A percentile compares a stretch with the other conserved stretches of the same genome.
phyloP scores from a whole-genome alignment of 2,329 filamentous ascomycete species.

The Hymenoscyphus fraxineus region DNA sequence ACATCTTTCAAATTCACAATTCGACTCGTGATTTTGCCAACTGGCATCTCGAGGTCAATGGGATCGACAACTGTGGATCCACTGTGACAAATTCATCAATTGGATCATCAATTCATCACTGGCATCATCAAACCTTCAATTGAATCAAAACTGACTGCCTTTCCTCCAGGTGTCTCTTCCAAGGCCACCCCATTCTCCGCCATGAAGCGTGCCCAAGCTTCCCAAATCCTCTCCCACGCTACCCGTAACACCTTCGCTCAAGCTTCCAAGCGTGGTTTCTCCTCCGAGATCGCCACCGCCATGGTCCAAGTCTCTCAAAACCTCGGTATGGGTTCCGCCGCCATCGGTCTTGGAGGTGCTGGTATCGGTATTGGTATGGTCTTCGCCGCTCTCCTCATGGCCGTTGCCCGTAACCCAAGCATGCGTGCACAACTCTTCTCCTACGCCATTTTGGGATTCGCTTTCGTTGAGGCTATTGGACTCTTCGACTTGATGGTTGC shows the following conservation, averaged over 20 bases:
- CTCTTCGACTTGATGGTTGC: slow-evolving; percentile 88
- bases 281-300: slow-evolving; percentile 81
- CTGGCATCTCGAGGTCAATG: not conserved
- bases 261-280: slow-evolving; percentile 71
- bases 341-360: slow-evolving; percentile 88
- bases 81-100: not conserved
- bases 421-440: slow-evolving; percentile 95
- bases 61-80: not conserved
- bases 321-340: slow-evolving; percentile 82
- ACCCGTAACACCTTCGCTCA: slow-evolving; percentile 47
- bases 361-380: slow-evolving; percentile 95
- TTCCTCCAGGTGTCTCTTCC: slow-evolving; percentile 37
- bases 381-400: slow-evolving; percentile 84
- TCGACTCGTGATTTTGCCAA: not conserved
- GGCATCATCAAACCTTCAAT: slow-evolving; percentile 6
- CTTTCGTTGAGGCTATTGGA: slow-evolving; percentile 90
- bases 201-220: slow-evolving; percentile 70
- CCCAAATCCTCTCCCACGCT: slow-evolving; percentile 58
- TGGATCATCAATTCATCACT: slow-evolving; percentile 1
- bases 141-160: slow-evolving; percentile 33
- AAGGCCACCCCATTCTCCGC: slow-evolving; percentile 45
- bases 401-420: slow-evolving; percentile 89
- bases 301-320: slow-evolving; percentile 90
- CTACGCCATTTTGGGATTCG: slow-evolving; percentile 93
- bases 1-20: not conserved